These are phyloP conservation scores for Lithohypha guttulata DNA, from an alignment of 2,329 filamentous ascomycete genomes.

Conservation along the genomic window DNA sequence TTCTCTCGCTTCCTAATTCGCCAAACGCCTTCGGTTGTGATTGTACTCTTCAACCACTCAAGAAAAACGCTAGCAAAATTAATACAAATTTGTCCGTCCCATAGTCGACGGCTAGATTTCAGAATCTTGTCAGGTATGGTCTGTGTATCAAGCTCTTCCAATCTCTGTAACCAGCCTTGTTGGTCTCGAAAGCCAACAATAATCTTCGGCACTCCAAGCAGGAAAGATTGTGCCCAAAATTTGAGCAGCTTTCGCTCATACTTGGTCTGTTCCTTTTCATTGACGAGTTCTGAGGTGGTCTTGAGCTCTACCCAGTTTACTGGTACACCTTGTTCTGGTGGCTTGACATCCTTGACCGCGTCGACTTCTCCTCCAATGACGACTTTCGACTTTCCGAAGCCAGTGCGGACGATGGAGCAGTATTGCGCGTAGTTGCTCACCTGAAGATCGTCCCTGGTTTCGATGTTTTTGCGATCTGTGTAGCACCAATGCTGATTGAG, in stretches of 20 bases:
- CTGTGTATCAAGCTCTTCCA: constrained; percentile 72
- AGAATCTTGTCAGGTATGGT: constrained; percentile 67
- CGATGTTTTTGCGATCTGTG: constrained; percentile 65
- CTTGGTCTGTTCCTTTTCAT: constrained; percentile 56
- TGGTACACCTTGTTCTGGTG: constrained; percentile 50
- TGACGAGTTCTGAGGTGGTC: constrained; percentile 63
- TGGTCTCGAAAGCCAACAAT: constrained; percentile 77
- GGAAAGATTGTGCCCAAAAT: constrained; percentile 93
- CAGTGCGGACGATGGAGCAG: constrained; percentile 84
- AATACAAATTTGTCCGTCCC: constrained; percentile 90
- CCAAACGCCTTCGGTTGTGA: constrained; percentile 64
- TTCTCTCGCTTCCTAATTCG: constrained; percentile 58
- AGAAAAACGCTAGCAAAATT: constrained; percentile 75
- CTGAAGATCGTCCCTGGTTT: constrained; percentile 55
- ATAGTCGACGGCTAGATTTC: constrained; percentile 53
- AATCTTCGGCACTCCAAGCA: constrained; percentile 84
- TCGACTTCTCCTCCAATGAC: constrained; percentile 92
- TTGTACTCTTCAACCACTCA: constrained; percentile 54
- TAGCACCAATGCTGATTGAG: constrained; percentile 65
- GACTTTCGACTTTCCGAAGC: constrained; percentile 63
- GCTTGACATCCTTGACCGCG: constrained; percentile 82
- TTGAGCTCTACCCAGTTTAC: constrained; percentile 95
- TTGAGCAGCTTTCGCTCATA: constrained; percentile 88
- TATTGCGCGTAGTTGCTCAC: constrained; percentile 92
- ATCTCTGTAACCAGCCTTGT: constrained; percentile 56